These are phyloP conservation scores for Eimeria falciformis DNA, from an alignment of 169 alveolate genomes.

Conservation along the genomic window DNA sequence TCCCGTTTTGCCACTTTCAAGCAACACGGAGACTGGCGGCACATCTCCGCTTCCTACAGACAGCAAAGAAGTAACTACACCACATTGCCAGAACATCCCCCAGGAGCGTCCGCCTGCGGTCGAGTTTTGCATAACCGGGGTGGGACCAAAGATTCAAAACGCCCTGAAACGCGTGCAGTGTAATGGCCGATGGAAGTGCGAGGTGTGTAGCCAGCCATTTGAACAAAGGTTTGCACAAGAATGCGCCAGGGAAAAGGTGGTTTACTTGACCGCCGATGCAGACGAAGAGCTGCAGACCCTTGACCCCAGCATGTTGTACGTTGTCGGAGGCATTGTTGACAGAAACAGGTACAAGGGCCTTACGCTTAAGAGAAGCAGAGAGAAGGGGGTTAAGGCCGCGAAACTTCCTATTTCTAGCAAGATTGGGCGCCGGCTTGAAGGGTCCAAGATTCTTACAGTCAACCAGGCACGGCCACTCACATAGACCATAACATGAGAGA, in stretches of 20 bases:
- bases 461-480: slow-evolving; percentile 38
- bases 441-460: slow-evolving; percentile 83
- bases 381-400: slow-evolving; percentile 76
- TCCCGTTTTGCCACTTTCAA: too few relatives aligned
- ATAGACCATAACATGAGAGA: too few relatives aligned
- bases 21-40: too few relatives aligned
- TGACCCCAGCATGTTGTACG: slow-evolving; percentile 73
- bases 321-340: slow-evolving; percentile 87
- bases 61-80: too few relatives aligned
- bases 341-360: slow-evolving; percentile 83
- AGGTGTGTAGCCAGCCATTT: not conserved
- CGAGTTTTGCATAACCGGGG: not conserved
- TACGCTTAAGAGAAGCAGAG: slow-evolving; percentile 74
- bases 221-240: not conserved
- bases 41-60: too few relatives aligned
- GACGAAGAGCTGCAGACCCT: slow-evolving; percentile 26
- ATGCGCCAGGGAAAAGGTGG: not conserved
- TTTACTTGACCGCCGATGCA: slow-evolving; percentile 69
- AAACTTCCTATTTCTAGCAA: slow-evolving; percentile 82
- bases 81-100: too few relatives aligned
- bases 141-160: not conserved
- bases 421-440: slow-evolving; percentile 68
- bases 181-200: slow-evolving; percentile 10
- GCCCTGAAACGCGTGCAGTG: slow-evolving; percentile 23
- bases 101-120: not conserved